Evolutionary conservation across 371 early-diverging fungal species (phyloP).

Genomic region (Smittium mucronatum): DNA sequence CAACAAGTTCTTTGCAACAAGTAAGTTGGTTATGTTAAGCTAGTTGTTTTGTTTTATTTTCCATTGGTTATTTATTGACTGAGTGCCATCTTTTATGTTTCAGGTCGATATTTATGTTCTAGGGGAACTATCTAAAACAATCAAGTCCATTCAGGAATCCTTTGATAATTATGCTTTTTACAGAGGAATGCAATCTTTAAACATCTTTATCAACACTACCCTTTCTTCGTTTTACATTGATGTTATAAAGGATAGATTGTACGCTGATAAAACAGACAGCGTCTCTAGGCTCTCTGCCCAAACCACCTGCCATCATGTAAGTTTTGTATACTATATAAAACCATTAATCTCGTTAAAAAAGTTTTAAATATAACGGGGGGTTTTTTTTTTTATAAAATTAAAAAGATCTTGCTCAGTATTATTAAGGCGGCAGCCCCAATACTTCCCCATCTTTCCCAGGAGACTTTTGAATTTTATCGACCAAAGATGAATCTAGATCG

Average conservation of each 20-base stretch:
- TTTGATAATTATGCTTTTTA: constrained; percentile 53
- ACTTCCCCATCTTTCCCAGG: constrained; percentile 61
- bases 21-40: constrained; percentile 17
- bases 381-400: neutral
- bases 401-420: constrained; percentile 39
- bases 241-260: constrained; percentile 67
- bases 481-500: constrained; percentile 22
- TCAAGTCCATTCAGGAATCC: constrained; percentile 37
- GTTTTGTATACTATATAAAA: neutral
- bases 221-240: constrained; percentile 77
- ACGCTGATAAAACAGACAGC: constrained; percentile 39
- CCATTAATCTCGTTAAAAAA: neutral
- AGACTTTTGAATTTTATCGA: constrained; percentile 54
- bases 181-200: constrained; percentile 50
- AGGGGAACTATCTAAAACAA: constrained; percentile 39
- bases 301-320: constrained; percentile 52
- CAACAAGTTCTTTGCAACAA: constrained; percentile 40
- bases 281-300: constrained; percentile 46
- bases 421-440: constrained; percentile 51
- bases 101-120: constrained; percentile 62
- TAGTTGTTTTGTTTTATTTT: neutral
- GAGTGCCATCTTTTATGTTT: neutral
- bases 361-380: no score
- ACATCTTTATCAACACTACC: constrained; percentile 49
- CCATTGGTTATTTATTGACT: neutral